These are phyloP conservation scores for Aspergillus flavus DNA, from an alignment of 2,329 filamentous ascomycete species.

Conservation along the genomic window DNA sequence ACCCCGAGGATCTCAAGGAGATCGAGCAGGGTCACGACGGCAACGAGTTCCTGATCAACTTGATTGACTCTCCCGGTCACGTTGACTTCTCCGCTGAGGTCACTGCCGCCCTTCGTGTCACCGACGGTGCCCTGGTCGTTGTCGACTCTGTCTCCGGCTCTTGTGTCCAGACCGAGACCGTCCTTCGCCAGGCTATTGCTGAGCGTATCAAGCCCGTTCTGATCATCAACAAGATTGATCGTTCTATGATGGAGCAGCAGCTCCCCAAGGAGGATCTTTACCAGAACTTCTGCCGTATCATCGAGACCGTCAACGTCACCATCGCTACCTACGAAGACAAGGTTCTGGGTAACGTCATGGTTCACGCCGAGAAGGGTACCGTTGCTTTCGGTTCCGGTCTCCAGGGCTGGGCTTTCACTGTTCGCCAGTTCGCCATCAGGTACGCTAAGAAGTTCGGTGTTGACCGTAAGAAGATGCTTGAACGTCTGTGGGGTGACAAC, in stretches of 20 bases:
- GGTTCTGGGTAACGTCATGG: slow-evolving; percentile 93
- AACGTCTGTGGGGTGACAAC: slow-evolving; percentile 99
- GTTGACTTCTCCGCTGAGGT: slow-evolving; percentile 99
- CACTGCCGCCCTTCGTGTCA: slow-evolving; percentile 99
- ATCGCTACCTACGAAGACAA: slow-evolving; percentile 99
- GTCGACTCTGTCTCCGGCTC: slow-evolving; percentile 99
- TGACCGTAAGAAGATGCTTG: slow-evolving; percentile 99
- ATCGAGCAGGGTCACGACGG: slow-evolving; percentile 85
- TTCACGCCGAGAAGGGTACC: slow-evolving; percentile 96
- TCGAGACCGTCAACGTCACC: slow-evolving; percentile 99
- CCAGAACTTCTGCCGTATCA: slow-evolving; percentile 99
- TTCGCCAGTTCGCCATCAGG: slow-evolving; percentile 92
- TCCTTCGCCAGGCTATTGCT: slow-evolving; percentile 96
- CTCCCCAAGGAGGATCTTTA: slow-evolving; percentile 98
- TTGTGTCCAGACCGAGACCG: slow-evolving; percentile 99
- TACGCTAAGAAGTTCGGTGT: slow-evolving; percentile 99
- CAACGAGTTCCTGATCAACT: slow-evolving; percentile 99
- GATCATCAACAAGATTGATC: slow-evolving; percentile 99
- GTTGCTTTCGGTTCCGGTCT: slow-evolving; percentile 99
- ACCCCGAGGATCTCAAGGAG: slow-evolving; percentile 89
- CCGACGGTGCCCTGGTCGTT: slow-evolving; percentile 98
- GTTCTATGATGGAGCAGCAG: slow-evolving; percentile 98
- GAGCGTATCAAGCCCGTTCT: slow-evolving; percentile 99
- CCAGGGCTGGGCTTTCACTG: slow-evolving; percentile 99
- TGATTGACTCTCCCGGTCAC: slow-evolving; percentile 99